Conservation (phyloP, 129 eudicot species). For the Escallonia herrerae region DNA sequence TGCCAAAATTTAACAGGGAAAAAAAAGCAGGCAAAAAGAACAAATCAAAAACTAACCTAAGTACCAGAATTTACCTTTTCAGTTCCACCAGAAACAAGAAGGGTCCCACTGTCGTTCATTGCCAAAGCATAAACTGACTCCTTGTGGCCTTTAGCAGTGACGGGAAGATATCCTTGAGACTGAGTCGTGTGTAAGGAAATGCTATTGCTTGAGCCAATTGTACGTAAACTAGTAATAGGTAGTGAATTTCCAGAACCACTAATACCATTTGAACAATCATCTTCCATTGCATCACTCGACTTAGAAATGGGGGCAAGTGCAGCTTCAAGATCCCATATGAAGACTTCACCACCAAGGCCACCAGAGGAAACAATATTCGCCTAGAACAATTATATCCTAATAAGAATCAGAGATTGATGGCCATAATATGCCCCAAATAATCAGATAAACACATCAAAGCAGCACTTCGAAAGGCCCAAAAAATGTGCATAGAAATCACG, state of each 20-base stretch:
- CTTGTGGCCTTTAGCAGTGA: conserved; percentile 94
- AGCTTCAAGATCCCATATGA: conserved; percentile 93
- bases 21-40: conserved; percentile 1
- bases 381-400: conserved; percentile 30
- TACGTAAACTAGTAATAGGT: conserved; percentile 58
- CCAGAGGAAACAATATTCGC: conserved; percentile 75
- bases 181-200: conserved; percentile 66
- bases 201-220: conserved; percentile 71
- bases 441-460: not conserved
- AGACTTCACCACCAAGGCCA: conserved; percentile 94
- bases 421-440: not conserved
- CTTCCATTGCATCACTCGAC: conserved; percentile 57
- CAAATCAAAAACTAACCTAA: conserved; percentile 5
- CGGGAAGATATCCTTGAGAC: conserved; percentile 69
- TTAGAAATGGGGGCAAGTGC: conserved; percentile 73
- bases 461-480: not conserved
- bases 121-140: conserved; percentile 98
- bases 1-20: not conserved
- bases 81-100: conserved; percentile 99
- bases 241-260: conserved; percentile 53
- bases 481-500: conserved; percentile 27
- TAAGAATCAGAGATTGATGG: not conserved
- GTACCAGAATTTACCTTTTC: conserved; percentile 57
- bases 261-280: conserved; percentile 48
- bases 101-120: conserved; percentile 80